Evolutionary conservation across 2,329 filamentous ascomycete genomes (phyloP), one percentile per base, ranked within the genome.

Genomic region (Fusarium secorum): DNA sequence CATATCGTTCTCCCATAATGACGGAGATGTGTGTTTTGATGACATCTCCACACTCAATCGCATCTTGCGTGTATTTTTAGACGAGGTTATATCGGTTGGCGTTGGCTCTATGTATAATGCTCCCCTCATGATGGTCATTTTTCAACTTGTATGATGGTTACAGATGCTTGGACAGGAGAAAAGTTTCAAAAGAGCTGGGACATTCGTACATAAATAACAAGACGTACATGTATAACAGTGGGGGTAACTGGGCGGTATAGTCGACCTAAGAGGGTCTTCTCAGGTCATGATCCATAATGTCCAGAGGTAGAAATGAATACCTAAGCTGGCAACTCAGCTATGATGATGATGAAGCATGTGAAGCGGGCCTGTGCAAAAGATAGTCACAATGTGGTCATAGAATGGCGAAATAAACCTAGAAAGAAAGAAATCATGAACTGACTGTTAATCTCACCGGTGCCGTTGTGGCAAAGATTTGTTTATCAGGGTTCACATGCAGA

Each of bases 21-120:
- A 33, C 36, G 14, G 55, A 64, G 60, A 30, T 44, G 20, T 51
- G 49, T 44, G 46, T 17, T 26, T 45, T 38, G 39, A 66, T 59
- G 22, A 14, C 48, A 57, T 63, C 52, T 49, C 48, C 61, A 66
- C 33, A 46, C 44, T 38, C 51, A 66, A 39, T 64, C 54, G 63
- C 74, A 69, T 63, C 64, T 73, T 62, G 64, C 73, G 73, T 80
- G 79, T 81, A 80, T 60, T 75, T 80, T 72, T 78, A 81, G 74
- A 68, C 69, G 69, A 46, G 46, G 70, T 68, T 71, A 70, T 69
- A 70, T 69, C 58, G 74, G 74, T 75, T 71, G 80, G 79, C 78
- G 80, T 81, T 80, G 75, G 78, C 70, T 78, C 70, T 74, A 72
- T 82, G 80, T 83, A 81, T 82, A 81, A 83, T 83, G 81, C 82